Evolutionary conservation across 495 filamentous ascomycete species (phyloP), one percentile per base, ranked within the genome.

Genomic region (Glutinoglossum americanum): DNA sequence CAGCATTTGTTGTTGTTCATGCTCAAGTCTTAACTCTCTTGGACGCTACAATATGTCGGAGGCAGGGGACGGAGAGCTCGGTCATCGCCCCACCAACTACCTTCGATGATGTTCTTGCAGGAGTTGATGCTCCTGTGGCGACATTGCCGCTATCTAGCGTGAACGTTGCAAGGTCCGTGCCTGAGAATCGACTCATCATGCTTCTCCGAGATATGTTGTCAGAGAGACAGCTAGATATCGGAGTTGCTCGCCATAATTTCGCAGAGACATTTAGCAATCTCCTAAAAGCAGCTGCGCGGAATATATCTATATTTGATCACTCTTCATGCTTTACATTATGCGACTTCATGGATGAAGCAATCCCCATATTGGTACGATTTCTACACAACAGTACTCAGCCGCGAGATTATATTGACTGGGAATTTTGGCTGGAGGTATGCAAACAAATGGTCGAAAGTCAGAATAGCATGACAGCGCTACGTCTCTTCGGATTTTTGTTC

Each of bases 401-500:
- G 19, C 65, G 66, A 41, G 67, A 71, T 13, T 58, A 73, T 48
- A 69, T 79, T 51, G 86, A 95, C 67, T 96, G 88, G 87, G 68
- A 75, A 0, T 97, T 98, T 66, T 97, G 92, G 92, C 71, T 90
- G 39, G 76, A 80, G 8, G 89, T 92, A 0, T 87, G 81, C 64
- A 80, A 81, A 64, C 80, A 82, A 64, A 92, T 96, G 74, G 75
- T 87, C 60, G 75, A 83, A 59, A 93, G 88, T 60, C 82, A 93
- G 58, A 97, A 96, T 64, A 95, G 84, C 35, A 85, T 94, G 72
- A 94, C 92, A 0, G 92, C 95, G 68, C 81, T 96, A 56, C 80
- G 90, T 21, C 74, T 96, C 0, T 83, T 92, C 59, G 81, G 89
- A 11, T 88, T 98, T 63, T 68, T 98, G 28, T 97, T 82, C 65